Conservation (phyloP, 768 basidiomycete genomes). For the Leccinum pellstonianum region DNA sequence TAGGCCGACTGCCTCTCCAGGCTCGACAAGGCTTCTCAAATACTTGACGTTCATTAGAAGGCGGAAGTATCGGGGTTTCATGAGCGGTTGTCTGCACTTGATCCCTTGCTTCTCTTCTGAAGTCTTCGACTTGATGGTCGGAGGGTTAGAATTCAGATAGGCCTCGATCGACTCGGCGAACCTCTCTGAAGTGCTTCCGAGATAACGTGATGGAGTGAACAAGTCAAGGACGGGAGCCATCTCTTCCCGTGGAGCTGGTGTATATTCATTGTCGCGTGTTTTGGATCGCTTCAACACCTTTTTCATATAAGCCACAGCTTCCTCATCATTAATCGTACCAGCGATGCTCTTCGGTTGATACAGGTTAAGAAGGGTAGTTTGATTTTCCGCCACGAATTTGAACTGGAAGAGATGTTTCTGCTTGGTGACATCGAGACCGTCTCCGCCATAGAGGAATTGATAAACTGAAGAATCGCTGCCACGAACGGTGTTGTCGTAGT, state of each 20-base stretch:
- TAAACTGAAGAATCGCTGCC: slow-evolving; percentile 91
- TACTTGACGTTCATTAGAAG: slow-evolving; percentile 90
- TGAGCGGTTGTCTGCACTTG: slow-evolving; percentile 45
- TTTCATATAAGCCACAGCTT: slow-evolving; percentile 82
- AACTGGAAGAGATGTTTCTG: slow-evolving; percentile 95
- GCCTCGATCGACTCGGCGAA: slow-evolving; percentile 79
- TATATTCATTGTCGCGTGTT: slow-evolving; percentile 39
- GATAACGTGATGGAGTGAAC: slow-evolving; percentile 73
- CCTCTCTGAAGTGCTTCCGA: slow-evolving; percentile 90
- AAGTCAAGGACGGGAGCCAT: slow-evolving; percentile 71
- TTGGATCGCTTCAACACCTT: slow-evolving; percentile 76
- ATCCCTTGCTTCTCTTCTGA: slow-evolving; percentile 40
- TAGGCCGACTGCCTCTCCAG: slow-evolving; percentile 97
- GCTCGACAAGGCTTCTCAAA: slow-evolving; percentile 89
- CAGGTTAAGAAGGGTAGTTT: slow-evolving; percentile 70
- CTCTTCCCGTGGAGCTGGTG: slow-evolving; percentile 52
- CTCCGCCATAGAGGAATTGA: slow-evolving; percentile 97
- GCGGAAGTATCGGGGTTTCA: slow-evolving; percentile 63
- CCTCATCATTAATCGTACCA: slow-evolving; percentile 60
- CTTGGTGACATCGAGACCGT: slow-evolving; percentile 93
- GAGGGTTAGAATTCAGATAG: slow-evolving; percentile 77
- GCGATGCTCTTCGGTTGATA: slow-evolving; percentile 60
- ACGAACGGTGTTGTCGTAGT: slow-evolving; percentile 97
- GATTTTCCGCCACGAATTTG: slow-evolving; percentile 89
- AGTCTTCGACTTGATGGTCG: slow-evolving; percentile 43